Evolutionary conservation across 2,329 filamentous ascomycete genomes (phyloP).

Genomic region (Nothopassalora personata): DNA sequence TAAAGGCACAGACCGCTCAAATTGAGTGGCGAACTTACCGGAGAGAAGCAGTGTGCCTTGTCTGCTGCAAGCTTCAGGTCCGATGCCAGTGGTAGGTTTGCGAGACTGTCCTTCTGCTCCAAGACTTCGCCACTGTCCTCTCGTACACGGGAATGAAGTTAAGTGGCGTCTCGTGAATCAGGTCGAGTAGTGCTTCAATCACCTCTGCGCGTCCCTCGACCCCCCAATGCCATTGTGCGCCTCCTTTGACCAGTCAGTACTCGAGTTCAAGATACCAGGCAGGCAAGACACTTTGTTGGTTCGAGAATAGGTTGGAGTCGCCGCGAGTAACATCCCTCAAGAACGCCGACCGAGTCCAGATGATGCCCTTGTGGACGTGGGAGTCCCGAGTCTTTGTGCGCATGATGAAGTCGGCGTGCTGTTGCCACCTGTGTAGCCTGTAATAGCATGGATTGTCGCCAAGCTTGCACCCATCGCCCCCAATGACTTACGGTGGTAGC

Average conservation of each 20-base stretch:
- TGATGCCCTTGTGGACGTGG: constrained; percentile 7
- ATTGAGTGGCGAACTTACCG: too few relatives aligned
- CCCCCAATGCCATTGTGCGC: not conserved
- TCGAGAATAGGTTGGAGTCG: not conserved
- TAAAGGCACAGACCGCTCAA: too few relatives aligned
- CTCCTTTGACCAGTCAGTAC: not conserved
- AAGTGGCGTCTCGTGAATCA: not conserved
- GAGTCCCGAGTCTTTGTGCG: not conserved
- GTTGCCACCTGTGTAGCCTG: not conserved
- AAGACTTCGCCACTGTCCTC: not conserved
- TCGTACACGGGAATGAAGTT: not conserved
- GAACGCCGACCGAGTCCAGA: constrained; percentile 2
- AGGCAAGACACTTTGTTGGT: too few relatives aligned
- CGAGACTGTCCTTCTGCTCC: not conserved
- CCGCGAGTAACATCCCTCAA: not conserved
- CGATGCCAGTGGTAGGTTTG: not conserved
- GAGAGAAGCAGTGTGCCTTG: too few relatives aligned
- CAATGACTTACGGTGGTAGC: not conserved
- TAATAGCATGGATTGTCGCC: too few relatives aligned
- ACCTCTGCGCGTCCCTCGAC: not conserved
- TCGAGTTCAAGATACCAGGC: not conserved
- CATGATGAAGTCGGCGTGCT: constrained; percentile 4
- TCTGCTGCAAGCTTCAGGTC: not conserved
- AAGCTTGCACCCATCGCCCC: too few relatives aligned
- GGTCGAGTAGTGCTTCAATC: constrained; percentile 1